phyloP scores from a whole-genome alignment of 1,139 yeast species.

The Geotrichum armillariae region DNA sequence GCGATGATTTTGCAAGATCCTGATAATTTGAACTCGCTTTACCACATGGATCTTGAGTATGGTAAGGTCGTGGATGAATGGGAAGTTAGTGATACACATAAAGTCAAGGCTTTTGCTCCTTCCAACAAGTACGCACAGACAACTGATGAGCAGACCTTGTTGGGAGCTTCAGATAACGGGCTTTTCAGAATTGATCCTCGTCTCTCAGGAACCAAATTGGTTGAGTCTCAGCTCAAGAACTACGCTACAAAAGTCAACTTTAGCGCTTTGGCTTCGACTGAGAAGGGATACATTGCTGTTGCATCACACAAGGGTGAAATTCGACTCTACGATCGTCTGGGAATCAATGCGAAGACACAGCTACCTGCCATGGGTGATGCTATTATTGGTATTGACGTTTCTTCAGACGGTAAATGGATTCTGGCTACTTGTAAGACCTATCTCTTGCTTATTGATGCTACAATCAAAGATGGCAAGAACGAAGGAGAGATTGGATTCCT shows the following conservation, averaged over 20 bases:
- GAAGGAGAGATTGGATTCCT: slow-evolving; percentile 53
- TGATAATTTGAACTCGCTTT: slow-evolving; percentile 48
- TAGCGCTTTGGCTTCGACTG: slow-evolving; percentile 69
- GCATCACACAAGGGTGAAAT: slow-evolving; percentile 77
- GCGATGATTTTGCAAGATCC: slow-evolving; percentile 64
- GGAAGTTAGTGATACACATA: slow-evolving; percentile 48
- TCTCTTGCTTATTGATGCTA: slow-evolving; percentile 64
- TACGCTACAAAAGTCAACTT: slow-evolving; percentile 59
- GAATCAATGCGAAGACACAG: slow-evolving; percentile 74
- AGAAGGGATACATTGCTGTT: slow-evolving; percentile 70
- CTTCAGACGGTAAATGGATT: slow-evolving; percentile 81
- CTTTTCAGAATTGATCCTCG: slow-evolving; percentile 81
- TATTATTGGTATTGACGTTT: slow-evolving; percentile 63
- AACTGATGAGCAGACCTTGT: slow-evolving; percentile 68
- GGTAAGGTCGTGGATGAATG: slow-evolving; percentile 86
- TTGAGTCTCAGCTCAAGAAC: slow-evolving; percentile 53
- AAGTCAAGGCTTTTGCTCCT: slow-evolving; percentile 64
- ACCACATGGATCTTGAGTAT: slow-evolving; percentile 72
- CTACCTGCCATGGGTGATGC: slow-evolving; percentile 83
- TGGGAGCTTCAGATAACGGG: slow-evolving; percentile 66
- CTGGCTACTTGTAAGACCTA: slow-evolving; percentile 77
- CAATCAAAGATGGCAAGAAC: slow-evolving; percentile 57
- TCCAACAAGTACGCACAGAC: slow-evolving; percentile 69
- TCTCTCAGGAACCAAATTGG: slow-evolving; percentile 54
- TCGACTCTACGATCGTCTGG: slow-evolving; percentile 70